Evolutionary conservation across 1,139 yeast species (phyloP), one percentile per base, ranked within the genome.

Genomic region (Protomyces inundatus): DNA sequence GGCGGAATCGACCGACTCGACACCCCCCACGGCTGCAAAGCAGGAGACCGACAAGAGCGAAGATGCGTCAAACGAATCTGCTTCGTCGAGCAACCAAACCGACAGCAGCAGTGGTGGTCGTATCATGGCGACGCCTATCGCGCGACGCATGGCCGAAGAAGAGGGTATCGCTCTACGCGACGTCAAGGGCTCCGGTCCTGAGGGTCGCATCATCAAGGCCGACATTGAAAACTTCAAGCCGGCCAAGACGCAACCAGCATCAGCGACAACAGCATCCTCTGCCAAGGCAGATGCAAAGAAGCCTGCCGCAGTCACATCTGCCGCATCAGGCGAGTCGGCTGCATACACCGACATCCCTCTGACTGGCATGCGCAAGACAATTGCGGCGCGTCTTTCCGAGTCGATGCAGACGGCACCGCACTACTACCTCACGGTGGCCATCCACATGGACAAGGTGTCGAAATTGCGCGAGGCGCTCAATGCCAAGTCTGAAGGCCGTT

Each of bases 101-200:
- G 34, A 50, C 77, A 32, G 66, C 76, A 40, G 67, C 80, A 30
- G 39, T 36, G 70, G 77, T 57, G 66, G 81, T 70, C 84, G 97
- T 78, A 87, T 93, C 76, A 76, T 90, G 71, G 98, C 98, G 63
- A 90, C 98, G 68, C 98, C 99, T 66, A 81, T 88, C 70, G 98
- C 99, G 69, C 91, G 91, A 82, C 84, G 85, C 70, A 81, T 93
- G 72, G 99, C 99, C 67, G 82, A 91, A 71, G 97, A 91, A 77
- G 85, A 87, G 78, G 98, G 98, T 72, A 82, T 93, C 72, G 83
- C 96, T 55, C 83, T 93, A 72, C 88, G 87, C 80, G 85, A 84
- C 71, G 80, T 93, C 74, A 84, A 85, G 78, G 98, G 98, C 71
- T 78, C 96, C 55, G 98, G 98, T 72, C 98, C 98, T 75, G 82